A percentile compares a stretch with the other conserved stretches of the same genome.
Evolutionary conservation across 2,329 filamentous ascomycete genomes (phyloP).

Genomic region (Biscogniauxia mediterranea): DNA sequence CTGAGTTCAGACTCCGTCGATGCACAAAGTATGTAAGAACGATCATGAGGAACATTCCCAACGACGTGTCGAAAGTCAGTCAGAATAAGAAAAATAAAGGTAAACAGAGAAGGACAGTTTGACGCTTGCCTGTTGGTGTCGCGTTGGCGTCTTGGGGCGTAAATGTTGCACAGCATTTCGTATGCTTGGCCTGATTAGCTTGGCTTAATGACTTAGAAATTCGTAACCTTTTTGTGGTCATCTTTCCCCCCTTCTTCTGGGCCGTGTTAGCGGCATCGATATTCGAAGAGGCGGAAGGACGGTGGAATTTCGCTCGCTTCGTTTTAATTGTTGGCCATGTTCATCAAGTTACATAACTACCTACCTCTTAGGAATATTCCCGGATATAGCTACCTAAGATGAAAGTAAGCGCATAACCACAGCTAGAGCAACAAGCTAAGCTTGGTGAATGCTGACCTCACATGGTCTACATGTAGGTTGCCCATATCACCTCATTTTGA

Average conservation of each 20-base stretch:
- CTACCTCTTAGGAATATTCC: neutral
- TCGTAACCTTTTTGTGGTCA: neutral
- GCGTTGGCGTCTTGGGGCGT: conserved; percentile 12
- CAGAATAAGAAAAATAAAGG: conserved; percentile 10
- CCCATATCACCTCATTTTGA: neutral
- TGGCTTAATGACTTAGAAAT: neutral
- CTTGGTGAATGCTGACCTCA: neutral
- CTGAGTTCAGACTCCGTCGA: conserved; percentile 10
- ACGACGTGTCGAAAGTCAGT: conserved; percentile 11
- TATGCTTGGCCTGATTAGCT: conserved; percentile 1
- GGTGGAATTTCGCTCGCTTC: neutral
- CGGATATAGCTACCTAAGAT: neutral
- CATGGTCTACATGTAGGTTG: neutral
- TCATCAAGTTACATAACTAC: no score
- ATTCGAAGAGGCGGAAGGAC: neutral
- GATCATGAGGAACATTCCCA: conserved; percentile 18
- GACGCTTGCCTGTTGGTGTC: conserved; percentile 15
- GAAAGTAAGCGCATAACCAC: neutral
- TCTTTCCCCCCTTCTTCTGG: neutral
- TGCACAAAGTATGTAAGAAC: conserved; percentile 14
- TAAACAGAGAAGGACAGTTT: conserved; percentile 14
- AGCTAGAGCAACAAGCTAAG: neutral
- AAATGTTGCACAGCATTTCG: neutral
- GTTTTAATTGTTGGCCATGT: neutral
- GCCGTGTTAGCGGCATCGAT: neutral